Conservation (phyloP, 805 yeast genomes). For the Yamadazyma akitaensis region DNA sequence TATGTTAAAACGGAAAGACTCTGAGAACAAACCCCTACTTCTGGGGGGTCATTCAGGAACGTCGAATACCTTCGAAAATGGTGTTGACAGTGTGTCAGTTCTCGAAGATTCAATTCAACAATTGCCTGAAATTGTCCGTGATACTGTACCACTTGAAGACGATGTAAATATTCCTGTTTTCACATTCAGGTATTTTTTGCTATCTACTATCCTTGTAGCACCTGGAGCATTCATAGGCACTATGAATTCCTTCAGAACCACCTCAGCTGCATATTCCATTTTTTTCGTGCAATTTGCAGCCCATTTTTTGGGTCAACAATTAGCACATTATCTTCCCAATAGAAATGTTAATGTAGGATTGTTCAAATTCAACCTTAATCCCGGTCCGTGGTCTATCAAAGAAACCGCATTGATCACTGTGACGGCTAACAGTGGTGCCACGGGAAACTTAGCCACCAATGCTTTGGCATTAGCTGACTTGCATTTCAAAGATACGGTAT, state of each 20-base stretch:
- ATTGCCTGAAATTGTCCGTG: constrained; percentile 31
- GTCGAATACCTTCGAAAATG: not conserved
- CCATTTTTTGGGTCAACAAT: constrained; percentile 46
- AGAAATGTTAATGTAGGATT: constrained; percentile 15
- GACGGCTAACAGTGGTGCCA: constrained; percentile 51
- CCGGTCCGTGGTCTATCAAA: constrained; percentile 56
- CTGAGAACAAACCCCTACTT: not conserved
- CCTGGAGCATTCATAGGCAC: constrained; percentile 45
- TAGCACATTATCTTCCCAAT: constrained; percentile 41
- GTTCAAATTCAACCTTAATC: constrained; percentile 35
- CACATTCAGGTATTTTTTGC: constrained; percentile 34
- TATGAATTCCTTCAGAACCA: constrained; percentile 41
- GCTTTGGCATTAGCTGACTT: constrained; percentile 47
- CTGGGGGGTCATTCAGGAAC: not conserved
- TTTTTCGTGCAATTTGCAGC: constrained; percentile 50
- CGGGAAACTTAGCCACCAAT: constrained; percentile 49
- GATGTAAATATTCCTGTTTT: constrained; percentile 37
- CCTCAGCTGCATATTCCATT: constrained; percentile 49
- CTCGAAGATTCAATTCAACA: constrained; percentile 14
- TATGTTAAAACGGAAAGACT: not conserved
- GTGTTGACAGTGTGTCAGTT: not conserved
- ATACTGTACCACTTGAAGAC: constrained; percentile 37
- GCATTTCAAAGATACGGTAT: constrained; percentile 36
- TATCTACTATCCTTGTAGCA: constrained; percentile 31
- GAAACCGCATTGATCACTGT: constrained; percentile 52